phyloP scores from a whole-genome alignment of 306 rosid species.

The Sphenostylis stenocarpa region DNA sequence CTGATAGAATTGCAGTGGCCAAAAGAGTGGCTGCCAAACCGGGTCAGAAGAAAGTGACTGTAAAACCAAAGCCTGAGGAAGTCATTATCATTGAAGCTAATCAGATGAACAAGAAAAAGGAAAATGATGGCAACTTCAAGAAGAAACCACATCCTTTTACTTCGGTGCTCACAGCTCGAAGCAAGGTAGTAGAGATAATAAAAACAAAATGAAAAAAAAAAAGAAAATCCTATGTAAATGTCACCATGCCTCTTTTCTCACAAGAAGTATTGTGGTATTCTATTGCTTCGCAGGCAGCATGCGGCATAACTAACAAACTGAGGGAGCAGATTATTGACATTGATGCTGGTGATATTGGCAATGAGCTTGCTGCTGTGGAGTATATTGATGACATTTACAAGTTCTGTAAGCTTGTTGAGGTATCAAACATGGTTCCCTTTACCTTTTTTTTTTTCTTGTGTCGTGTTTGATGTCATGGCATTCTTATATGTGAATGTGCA shows the following conservation, averaged over 20 bases:
- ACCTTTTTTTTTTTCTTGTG: background rate
- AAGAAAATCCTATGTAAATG: background rate
- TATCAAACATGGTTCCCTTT: conserved; percentile 24
- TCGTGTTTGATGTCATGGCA: background rate
- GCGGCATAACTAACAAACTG: conserved; percentile 66
- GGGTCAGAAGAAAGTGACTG: no score
- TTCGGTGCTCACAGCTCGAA: conserved; percentile 78
- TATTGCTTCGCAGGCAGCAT: conserved; percentile 62
- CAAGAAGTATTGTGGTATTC: no score
- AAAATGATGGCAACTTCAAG: conserved; percentile 31
- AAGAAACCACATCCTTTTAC: conserved; percentile 61
- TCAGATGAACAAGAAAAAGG: conserved; percentile 36
- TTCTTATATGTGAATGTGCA: background rate
- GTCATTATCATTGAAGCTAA: no score
- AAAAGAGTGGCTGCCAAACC: no score
- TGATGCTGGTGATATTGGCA: conserved; percentile 61
- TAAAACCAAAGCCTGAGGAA: no score
- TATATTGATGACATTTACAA: conserved; percentile 83
- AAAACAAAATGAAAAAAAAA: no score
- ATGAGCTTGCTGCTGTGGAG: conserved; percentile 86
- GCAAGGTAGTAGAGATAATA: conserved; percentile 60
- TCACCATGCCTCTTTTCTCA: background rate
- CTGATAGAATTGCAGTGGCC: no score
- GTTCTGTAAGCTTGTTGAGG: conserved; percentile 78
- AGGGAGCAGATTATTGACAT: conserved; percentile 65